Evolutionary conservation across 1,284 basidiomycete genomes (phyloP).

Genomic region (Ustilago lituana): DNA sequence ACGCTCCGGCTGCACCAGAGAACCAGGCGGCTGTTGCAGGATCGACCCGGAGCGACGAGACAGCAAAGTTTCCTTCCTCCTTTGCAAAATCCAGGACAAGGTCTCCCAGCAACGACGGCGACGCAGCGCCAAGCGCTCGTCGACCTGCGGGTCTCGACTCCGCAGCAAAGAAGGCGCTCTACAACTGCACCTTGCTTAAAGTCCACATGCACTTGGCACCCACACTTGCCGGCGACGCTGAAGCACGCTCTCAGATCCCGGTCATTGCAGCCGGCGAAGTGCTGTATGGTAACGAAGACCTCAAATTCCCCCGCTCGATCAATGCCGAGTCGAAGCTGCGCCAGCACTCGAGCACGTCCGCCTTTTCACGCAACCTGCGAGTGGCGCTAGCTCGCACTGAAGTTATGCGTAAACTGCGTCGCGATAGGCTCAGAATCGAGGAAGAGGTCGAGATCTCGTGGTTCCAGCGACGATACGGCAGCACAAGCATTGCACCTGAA

Average conservation of each 20-base stretch:
- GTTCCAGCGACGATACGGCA: constrained; percentile 55
- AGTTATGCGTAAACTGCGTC: constrained; percentile 51
- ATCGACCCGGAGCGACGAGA: not conserved
- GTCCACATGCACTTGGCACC: constrained; percentile 54
- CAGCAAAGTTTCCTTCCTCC: constrained; percentile 31
- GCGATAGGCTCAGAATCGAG: constrained; percentile 26
- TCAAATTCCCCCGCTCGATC: constrained; percentile 56
- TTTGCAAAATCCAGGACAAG: constrained; percentile 19
- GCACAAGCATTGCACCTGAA: constrained; percentile 42
- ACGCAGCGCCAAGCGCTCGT: not conserved
- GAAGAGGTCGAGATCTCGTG: constrained; percentile 59
- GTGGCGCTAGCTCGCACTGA: constrained; percentile 46
- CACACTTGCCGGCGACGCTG: constrained; percentile 18
- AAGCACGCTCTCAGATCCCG: constrained; percentile 23
- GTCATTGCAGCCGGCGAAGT: constrained; percentile 21
- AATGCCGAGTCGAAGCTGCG: constrained; percentile 30
- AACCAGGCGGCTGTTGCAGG: not conserved
- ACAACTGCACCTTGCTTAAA: constrained; percentile 60
- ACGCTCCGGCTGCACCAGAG: not conserved
- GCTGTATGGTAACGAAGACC: constrained; percentile 30
- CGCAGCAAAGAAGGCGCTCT: constrained; percentile 54
- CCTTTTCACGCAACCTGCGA: constrained; percentile 31
- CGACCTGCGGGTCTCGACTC: constrained; percentile 44
- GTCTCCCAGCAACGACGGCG: constrained; percentile 15
- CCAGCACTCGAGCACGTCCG: constrained; percentile 32